Evolutionary conservation across 1,284 basidiomycete genomes (phyloP), one percentile per base, ranked within the genome.

Genomic region (Kwoniella shivajii): DNA sequence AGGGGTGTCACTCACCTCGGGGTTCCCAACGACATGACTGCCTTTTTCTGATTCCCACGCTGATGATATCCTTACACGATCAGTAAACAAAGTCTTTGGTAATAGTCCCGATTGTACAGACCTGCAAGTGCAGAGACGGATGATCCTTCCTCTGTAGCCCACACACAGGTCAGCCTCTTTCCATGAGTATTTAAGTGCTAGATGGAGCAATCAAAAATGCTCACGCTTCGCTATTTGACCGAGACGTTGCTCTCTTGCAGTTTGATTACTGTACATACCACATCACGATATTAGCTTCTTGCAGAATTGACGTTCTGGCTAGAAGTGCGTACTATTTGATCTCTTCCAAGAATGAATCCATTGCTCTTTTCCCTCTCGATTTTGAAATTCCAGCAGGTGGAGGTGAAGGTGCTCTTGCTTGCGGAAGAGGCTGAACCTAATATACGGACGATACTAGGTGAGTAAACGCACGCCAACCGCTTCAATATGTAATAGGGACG

Each of bases 331-430:
- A 89, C 92, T 84, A 84, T 78, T 96, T 97, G 61, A 96, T 90
- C 77, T 95, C 92, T 68, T 94, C 90, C 44, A 96, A 80, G 73
- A 96, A 97, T 2, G 86, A 79, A 74, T 95, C 92, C 90, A 96
- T 96, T 0, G 89, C 90, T 44, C 92, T 85, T 74, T 91, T 93
- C 6, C 93, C 93, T 72, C 89, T 88, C 0, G 85, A 82, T 22
- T 72, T 79, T 16, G 37, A 10, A 47, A 71, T 66, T 2, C 82
- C 71, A 3, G 86, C 84, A 26, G 88, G 86, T 11, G 58, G 58
- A 1, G 84, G 69, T 54, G 78, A 67, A 22, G 78, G 71, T 60
- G 60, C 62, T 45, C 41, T 48, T n/a, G 24, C 22, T 20, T 34
- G 41, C 10, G 56, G 51, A 20, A 29, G 24, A 6, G 54, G 52